Evolutionary conservation across 129 eudicot genomes (phyloP), one percentile per base, ranked within the genome.

Genomic region (Helianthus tuberosus): DNA sequence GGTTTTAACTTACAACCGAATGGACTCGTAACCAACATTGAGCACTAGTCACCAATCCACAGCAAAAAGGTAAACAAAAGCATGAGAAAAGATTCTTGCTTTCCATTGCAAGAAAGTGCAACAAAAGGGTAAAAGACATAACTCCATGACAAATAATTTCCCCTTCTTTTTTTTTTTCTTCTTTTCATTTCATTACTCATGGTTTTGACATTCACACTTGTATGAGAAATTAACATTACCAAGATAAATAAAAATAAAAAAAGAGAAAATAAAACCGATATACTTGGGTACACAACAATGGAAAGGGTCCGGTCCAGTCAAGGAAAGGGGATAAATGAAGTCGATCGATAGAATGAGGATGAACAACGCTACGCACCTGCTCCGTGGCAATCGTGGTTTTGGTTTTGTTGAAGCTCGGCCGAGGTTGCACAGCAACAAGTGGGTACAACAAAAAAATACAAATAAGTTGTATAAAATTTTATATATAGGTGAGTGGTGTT

Each of bases 301-400:
- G 25, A 39, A 71, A 41, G 50, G 38, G 52, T 36, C 29, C 23
- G 39, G n/a, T 78, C 9, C 55, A 51, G 72, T 61, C 12, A 51
- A 41, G 29, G 54, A 65, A 78, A 72, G 77, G 77, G 77, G 68
- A 75, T 44, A 76, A 65, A 51, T 23, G 62, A 5, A 70, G 57
- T 47, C 5, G 44, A 29, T 16, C 5, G 63, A 73, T 25, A 32
- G 67, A 76, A 63, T 47, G 64, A 38, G 69, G 74, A 55, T 77
- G 81, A 77, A 86, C 91, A 86, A 83, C 88, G 77, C 91, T 78
- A 77, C 82, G 84, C 68, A 78, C 80, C 83, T 49, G 83, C 88
- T 81, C 66, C 78, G 53, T 39, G 39, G 80, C 80, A 59, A 36
- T 9, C 47, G 20, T 29, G 47, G 74, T 39, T 61, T 23, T 43